Percentiles rank a stretch among this genome's conserved stretches.
phyloP scores from a whole-genome alignment of 331 rosid species.

The Ulmus americana region DNA sequence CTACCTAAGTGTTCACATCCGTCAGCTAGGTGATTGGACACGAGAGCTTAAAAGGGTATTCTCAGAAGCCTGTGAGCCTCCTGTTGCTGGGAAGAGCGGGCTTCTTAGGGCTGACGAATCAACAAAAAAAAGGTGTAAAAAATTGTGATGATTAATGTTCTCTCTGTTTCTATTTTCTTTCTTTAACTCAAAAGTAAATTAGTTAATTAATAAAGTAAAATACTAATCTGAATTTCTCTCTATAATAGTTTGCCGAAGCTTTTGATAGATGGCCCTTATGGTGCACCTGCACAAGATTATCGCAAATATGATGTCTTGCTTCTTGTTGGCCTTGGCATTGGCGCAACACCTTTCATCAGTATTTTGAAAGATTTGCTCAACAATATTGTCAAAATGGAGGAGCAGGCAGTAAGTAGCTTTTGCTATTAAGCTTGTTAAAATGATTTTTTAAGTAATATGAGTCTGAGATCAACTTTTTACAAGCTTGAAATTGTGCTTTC shows the following conservation, averaged over 20 bases:
- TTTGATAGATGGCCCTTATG: conserved; percentile 93
- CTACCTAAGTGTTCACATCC: conserved; percentile 92
- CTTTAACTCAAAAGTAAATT: not conserved
- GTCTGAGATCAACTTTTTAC: too few relatives aligned
- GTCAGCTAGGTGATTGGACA: conserved; percentile 99
- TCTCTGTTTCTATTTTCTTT: conserved; percentile 9
- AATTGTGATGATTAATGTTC: conserved; percentile 6
- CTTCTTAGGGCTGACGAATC: conserved; percentile 96
- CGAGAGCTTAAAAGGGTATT: conserved; percentile 90
- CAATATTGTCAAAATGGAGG: conserved; percentile 89
- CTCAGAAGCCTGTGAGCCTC: conserved; percentile 86
- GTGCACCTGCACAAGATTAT: conserved; percentile 97
- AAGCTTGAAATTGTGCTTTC: conserved; percentile 9
- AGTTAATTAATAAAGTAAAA: not conserved
- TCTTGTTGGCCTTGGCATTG: conserved; percentile 96
- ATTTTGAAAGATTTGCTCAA: conserved; percentile 87
- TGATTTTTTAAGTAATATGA: not conserved
- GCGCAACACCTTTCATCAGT: conserved; percentile 98
- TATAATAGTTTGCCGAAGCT: conserved; percentile 79
- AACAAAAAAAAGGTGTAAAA: conserved; percentile 66
- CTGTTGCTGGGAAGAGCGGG: conserved; percentile 90
- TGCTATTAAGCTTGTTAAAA: conserved; percentile 1
- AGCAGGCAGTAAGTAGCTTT: conserved; percentile 69
- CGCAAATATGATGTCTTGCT: conserved; percentile 80
- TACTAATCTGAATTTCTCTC: conserved; percentile 4